Evolutionary conservation across 495 filamentous ascomycete species (phyloP).

Genomic region (Articulospora tetracladia): DNA sequence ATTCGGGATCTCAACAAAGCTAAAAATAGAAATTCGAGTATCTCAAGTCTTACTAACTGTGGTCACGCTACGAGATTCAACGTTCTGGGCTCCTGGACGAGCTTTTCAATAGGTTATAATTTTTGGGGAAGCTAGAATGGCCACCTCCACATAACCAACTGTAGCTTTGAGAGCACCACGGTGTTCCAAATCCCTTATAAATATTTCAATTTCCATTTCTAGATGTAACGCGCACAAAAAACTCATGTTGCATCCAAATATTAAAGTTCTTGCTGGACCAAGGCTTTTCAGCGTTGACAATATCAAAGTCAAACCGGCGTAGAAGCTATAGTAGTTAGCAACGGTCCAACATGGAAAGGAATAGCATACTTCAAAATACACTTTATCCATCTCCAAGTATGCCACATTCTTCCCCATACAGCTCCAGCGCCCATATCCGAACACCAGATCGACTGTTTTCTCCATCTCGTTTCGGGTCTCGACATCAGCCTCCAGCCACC

Average conservation of each 20-base stretch:
- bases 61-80: too few relatives aligned
- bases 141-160: too few relatives aligned
- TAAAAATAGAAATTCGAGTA: too few relatives aligned
- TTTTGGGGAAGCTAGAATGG: too few relatives aligned
- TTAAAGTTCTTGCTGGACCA: not conserved
- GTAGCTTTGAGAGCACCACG: too few relatives aligned
- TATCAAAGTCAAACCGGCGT: not conserved
- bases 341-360: not conserved
- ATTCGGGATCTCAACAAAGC: too few relatives aligned
- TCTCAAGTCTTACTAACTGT: too few relatives aligned
- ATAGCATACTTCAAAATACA: conserved; percentile 48
- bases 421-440: conserved; percentile 34
- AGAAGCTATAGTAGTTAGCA: not conserved
- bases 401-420: conserved; percentile 44
- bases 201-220: not conserved
- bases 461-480: conserved; percentile 22
- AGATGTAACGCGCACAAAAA: not conserved
- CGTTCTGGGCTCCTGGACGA: too few relatives aligned
- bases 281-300: not conserved
- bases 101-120: too few relatives aligned
- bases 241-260: conserved; percentile 3
- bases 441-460: conserved; percentile 25
- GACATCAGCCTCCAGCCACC: conserved; percentile 39
- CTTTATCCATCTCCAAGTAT: conserved; percentile 45
- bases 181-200: too few relatives aligned